phyloP scores from a whole-genome alignment of 108 stramenopile species.

The Nitzschia putrida region DNA sequence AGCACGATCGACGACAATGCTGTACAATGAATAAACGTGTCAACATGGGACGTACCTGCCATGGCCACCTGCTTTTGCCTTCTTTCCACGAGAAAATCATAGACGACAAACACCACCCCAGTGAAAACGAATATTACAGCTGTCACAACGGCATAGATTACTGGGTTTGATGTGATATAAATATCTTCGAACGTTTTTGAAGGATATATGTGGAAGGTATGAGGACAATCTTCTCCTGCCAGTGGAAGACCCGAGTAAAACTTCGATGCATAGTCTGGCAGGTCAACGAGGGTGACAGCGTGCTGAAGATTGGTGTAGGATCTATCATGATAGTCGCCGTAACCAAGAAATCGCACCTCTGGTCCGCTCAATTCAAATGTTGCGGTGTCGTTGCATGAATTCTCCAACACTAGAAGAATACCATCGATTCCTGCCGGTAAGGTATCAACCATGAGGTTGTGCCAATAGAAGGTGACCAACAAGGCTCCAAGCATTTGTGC shows the following conservation, averaged over 20 bases:
- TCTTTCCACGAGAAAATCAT: slow-evolving; percentile 35
- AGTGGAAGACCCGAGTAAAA: slow-evolving; percentile 18
- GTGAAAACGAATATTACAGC: slow-evolving; percentile 26
- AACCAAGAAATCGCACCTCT: slow-evolving; percentile 35
- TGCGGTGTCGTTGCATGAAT: slow-evolving; percentile 35
- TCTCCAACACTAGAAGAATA: slow-evolving; percentile 42
- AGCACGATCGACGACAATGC: not conserved
- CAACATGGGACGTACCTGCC: not conserved
- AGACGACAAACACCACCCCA: slow-evolving; percentile 10
- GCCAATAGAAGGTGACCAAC: slow-evolving; percentile 47
- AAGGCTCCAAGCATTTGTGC: slow-evolving; percentile 34
- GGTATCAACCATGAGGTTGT: slow-evolving; percentile 29
- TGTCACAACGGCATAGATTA: not conserved
- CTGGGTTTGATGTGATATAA: slow-evolving; percentile 34
- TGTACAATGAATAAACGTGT: not conserved
- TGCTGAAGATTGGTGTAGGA: slow-evolving; percentile 27
- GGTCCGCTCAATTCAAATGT: slow-evolving; percentile 45
- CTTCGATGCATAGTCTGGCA: not conserved
- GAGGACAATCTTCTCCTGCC: slow-evolving; percentile 29
- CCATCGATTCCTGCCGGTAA: slow-evolving; percentile 51
- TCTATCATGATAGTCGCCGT: slow-evolving; percentile 45
- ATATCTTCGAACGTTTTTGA: slow-evolving; percentile 39
- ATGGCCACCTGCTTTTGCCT: slow-evolving; percentile 35
- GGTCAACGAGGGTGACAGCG: not conserved
- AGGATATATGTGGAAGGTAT: slow-evolving; percentile 50